Conservation (phyloP, 1,284 basidiomycete genomes). For the Ustilago sp. region DNA sequence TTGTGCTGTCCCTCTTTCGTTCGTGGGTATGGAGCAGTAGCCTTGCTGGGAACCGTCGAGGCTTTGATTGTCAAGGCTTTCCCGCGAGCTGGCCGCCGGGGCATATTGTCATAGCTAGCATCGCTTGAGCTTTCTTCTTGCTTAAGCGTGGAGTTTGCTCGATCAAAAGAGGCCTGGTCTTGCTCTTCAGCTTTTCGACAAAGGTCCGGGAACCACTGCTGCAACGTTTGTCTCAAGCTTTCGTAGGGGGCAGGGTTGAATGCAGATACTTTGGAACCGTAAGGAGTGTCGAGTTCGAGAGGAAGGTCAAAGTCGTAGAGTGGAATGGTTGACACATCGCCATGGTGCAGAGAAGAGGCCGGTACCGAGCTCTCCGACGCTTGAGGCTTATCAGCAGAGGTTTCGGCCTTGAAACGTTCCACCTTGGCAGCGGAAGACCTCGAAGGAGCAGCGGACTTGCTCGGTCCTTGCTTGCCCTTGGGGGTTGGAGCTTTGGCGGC, state of each 20-base stretch:
- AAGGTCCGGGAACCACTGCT: slow-evolving; percentile 27
- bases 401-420: not conserved
- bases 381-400: not conserved
- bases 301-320: slow-evolving; percentile 46
- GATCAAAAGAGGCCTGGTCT: not conserved
- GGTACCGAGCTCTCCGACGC: not conserved
- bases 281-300: slow-evolving; percentile 25
- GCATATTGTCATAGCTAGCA: not conserved
- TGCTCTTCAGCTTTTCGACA: slow-evolving; percentile 1
- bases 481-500: not conserved
- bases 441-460: not conserved
- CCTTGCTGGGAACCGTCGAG: not conserved
- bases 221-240: slow-evolving; percentile 9
- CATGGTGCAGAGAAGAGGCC: not conserved
- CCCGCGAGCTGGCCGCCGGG: not conserved
- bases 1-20: not conserved
- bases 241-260: slow-evolving; percentile 37
- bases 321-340: slow-evolving; percentile 32
- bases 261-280: slow-evolving; percentile 14
- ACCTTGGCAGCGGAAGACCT: not conserved
- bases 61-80: not conserved
- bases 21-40: not conserved
- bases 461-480: not conserved
- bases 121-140: slow-evolving; percentile 1
- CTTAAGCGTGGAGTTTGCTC: not conserved